Conservation (phyloP, 768 basidiomycete species). For the Termitomyces sp. region DNA sequence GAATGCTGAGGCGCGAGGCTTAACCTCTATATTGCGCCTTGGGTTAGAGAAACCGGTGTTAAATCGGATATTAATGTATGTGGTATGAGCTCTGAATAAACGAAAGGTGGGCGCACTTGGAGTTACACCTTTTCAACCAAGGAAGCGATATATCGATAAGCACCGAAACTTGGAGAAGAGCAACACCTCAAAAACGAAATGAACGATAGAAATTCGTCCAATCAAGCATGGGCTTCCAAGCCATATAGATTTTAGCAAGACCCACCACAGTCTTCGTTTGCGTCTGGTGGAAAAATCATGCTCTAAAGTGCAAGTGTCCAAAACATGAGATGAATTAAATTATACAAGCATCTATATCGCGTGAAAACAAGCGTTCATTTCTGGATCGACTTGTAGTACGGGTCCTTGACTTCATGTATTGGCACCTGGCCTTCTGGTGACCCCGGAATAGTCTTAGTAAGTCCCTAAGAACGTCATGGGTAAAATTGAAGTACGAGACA, state of each 20-base stretch:
- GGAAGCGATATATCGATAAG: neutral
- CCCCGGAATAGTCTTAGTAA: slow-evolving; percentile 89
- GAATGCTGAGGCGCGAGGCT: neutral
- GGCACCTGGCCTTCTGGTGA: slow-evolving; percentile 75
- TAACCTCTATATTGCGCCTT: neutral
- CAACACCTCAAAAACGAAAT: neutral
- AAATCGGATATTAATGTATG: neutral
- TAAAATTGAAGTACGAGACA: neutral
- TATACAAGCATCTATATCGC: slow-evolving; percentile 14
- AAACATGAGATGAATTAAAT: slow-evolving; percentile 4
- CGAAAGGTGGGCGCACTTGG: neutral
- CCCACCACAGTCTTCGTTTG: neutral
- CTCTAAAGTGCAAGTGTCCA: neutral
- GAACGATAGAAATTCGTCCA: neutral
- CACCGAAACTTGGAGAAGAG: neutral
- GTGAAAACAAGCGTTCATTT: slow-evolving; percentile 42
- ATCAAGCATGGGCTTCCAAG: neutral
- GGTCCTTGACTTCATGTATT: slow-evolving; percentile 85
- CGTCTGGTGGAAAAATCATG: neutral
- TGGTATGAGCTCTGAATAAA: neutral
- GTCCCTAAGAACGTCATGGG: slow-evolving; percentile 53
- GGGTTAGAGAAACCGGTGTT: too few species aligned
- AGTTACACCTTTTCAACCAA: neutral
- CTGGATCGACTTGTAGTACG: slow-evolving; percentile 80
- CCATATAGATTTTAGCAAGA: neutral